phyloP scores from a whole-genome alignment of 164 flowering plant species.

The Aristolochia contorta region DNA sequence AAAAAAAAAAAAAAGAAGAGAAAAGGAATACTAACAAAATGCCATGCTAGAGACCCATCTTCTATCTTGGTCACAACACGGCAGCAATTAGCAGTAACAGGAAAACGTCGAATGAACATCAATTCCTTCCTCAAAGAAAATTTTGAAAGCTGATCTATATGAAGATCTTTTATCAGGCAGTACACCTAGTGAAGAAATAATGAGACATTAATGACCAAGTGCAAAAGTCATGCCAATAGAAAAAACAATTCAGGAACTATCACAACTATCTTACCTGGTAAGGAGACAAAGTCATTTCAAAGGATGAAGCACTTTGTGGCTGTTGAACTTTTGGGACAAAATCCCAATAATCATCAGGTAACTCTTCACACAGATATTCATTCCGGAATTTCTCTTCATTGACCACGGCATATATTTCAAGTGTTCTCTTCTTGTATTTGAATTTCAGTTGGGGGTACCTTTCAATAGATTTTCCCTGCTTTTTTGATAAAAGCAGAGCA shows the following conservation, averaged over 20 bases:
- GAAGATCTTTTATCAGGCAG: slow-evolving; percentile 42
- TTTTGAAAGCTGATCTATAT: slow-evolving; percentile 26
- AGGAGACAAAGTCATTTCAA: slow-evolving; percentile 42
- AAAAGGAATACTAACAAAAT: slow-evolving; percentile 41
- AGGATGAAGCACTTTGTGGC: slow-evolving; percentile 22
- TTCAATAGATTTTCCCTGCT: slow-evolving; percentile 18
- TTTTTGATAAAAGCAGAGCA: slow-evolving; percentile 15
- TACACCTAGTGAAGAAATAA: slow-evolving; percentile 31
- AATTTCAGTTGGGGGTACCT: slow-evolving; percentile 69
- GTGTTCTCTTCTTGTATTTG: slow-evolving; percentile 35
- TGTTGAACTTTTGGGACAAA: slow-evolving; percentile 47
- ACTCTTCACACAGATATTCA: slow-evolving; percentile 9
- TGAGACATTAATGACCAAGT: neutral
- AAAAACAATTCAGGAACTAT: neutral
- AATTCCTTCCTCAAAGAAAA: slow-evolving; percentile 26
- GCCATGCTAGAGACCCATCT: slow-evolving; percentile 35
- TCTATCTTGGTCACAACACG: slow-evolving; percentile 57
- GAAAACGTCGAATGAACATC: slow-evolving; percentile 46
- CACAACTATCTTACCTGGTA: slow-evolving; percentile 44
- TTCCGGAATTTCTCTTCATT: slow-evolving; percentile 25
- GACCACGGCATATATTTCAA: slow-evolving; percentile 46
- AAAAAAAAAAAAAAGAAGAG: neutral
- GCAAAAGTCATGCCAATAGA: neutral
- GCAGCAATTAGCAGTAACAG: slow-evolving; percentile 71
- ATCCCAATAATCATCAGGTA: slow-evolving; percentile 81